These are phyloP conservation scores for Emiliania huxleyi DNA, from an alignment of 78 protist species.

Conservation along the genomic window DNA sequence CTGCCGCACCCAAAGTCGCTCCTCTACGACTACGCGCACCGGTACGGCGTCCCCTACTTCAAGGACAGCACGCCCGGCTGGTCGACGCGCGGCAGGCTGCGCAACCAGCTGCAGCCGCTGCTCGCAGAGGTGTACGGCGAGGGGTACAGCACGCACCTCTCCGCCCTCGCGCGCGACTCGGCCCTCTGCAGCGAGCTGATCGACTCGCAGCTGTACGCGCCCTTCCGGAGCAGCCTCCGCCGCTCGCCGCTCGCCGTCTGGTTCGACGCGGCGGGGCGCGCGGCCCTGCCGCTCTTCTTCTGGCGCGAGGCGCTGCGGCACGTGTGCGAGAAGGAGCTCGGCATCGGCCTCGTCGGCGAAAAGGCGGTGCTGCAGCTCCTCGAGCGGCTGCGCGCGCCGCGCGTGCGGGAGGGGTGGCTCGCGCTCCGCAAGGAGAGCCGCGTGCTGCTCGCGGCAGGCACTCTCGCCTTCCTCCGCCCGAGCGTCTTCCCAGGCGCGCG, in stretches of 20 bases:
- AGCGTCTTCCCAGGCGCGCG: not conserved
- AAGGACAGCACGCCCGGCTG: slow-evolving; percentile 62
- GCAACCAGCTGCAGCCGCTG: slow-evolving; percentile 42
- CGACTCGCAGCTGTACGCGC: not conserved
- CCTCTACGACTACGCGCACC: slow-evolving; percentile 54
- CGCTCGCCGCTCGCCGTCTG: not conserved
- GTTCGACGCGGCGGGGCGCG: not conserved
- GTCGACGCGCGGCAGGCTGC: slow-evolving; percentile 60
- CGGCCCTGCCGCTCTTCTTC: not conserved
- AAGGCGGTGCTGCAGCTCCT: not conserved
- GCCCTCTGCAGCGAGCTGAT: not conserved
- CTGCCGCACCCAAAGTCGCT: slow-evolving; percentile 37
- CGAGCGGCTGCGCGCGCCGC: not conserved
- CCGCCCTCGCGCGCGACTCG: slow-evolving; percentile 18
- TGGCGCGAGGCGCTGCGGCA: slow-evolving; percentile 30
- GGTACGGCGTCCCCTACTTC: slow-evolving; percentile 65
- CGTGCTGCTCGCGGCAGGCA: not conserved
- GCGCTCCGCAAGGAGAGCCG: not conserved
- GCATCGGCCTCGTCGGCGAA: not conserved
- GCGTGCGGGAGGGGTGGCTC: not conserved
- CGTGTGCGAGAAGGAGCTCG: not conserved
- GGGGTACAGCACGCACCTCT: not conserved
- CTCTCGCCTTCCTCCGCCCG: not conserved
- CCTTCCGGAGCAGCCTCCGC: not conserved
- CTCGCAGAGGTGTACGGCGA: slow-evolving; percentile 7